Percentiles rank a stretch among this genome's conserved stretches.
Evolutionary conservation across 805 yeast species (phyloP).

Genomic region (Cyberlindnera mrakii): DNA sequence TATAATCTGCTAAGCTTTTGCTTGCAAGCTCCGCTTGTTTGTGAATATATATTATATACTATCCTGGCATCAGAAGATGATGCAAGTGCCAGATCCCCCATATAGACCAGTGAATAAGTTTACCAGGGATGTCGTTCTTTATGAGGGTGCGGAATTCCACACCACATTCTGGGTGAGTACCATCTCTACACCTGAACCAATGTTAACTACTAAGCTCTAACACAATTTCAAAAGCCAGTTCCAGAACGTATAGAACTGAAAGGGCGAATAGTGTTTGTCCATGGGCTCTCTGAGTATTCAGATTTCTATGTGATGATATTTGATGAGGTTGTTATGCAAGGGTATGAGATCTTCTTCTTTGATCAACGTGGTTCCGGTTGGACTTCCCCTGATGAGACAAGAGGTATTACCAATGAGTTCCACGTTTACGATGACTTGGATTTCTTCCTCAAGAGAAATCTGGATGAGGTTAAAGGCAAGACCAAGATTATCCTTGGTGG

Average conservation of each 20-base stretch:
- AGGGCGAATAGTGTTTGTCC: slow-evolving; percentile 57
- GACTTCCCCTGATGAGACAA: slow-evolving; percentile 46
- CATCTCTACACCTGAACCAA: neutral
- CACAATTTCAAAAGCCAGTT: slow-evolving; percentile 15
- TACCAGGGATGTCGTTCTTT: too few species aligned
- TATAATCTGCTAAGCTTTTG: too few species aligned
- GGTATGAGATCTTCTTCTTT: slow-evolving; percentile 62
- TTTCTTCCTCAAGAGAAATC: slow-evolving; percentile 41
- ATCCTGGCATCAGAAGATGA: too few species aligned
- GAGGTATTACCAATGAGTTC: slow-evolving; percentile 53
- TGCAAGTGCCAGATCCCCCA: too few species aligned
- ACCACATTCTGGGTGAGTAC: slow-evolving; percentile 26
- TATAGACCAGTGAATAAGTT: too few species aligned
- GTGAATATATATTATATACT: too few species aligned
- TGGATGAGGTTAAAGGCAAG: slow-evolving; percentile 27
- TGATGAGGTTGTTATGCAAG: slow-evolving; percentile 45
- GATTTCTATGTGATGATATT: slow-evolving; percentile 42
- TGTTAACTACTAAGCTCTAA: neutral
- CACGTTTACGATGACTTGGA: slow-evolving; percentile 56
- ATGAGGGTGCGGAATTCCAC: slow-evolving; percentile 24
- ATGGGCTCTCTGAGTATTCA: slow-evolving; percentile 66
- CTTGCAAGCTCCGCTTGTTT: too few species aligned
- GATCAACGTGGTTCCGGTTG: slow-evolving; percentile 76
- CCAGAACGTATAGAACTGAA: slow-evolving; percentile 30
- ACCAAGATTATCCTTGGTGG: slow-evolving; percentile 52